These are phyloP conservation scores for Volvox reticuliferus DNA, from an alignment of 139 green algal species.

Conservation along the genomic window DNA sequence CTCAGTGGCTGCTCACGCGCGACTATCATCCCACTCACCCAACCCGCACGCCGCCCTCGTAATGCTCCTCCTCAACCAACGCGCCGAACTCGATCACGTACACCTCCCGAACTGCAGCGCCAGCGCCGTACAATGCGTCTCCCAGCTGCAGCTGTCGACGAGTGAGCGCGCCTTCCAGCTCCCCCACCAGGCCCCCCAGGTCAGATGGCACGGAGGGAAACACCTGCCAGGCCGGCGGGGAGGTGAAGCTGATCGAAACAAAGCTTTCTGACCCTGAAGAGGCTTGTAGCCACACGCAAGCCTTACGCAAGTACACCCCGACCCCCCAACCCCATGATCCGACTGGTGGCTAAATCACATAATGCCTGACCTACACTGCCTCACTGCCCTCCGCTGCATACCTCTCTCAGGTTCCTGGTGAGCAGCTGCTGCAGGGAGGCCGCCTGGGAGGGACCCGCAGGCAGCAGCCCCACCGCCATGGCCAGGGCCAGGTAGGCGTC, in stretches of 20 bases:
- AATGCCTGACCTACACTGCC: too few relatives aligned
- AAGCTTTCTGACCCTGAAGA: too few relatives aligned
- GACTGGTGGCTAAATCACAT: too few relatives aligned
- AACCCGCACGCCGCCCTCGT: slow-evolving; percentile 33
- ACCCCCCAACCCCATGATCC: too few relatives aligned
- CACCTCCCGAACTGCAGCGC: slow-evolving; percentile 20
- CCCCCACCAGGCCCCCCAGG: slow-evolving; percentile 5
- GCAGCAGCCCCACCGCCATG: slow-evolving; percentile 2
- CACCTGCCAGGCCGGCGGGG: neutral
- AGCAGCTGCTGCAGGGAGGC: slow-evolving; percentile 28
- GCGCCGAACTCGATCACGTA: slow-evolving; percentile 17
- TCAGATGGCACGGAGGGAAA: neutral
- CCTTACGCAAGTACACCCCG: too few relatives aligned
- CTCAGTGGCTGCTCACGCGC: too few relatives aligned
- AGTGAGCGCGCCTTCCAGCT: slow-evolving; percentile 25
- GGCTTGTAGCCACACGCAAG: too few relatives aligned
- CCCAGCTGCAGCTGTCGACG: slow-evolving; percentile 30
- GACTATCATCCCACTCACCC: neutral
- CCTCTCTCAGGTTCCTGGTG: neutral
- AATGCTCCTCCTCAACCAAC: slow-evolving; percentile 40
- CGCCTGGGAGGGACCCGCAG: neutral
- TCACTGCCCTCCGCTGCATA: neutral
- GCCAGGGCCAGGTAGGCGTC: slow-evolving; percentile 32
- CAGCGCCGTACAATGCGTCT: neutral
- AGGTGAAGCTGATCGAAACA: too few relatives aligned